phyloP scores from a whole-genome alignment of 805 yeast species.

The Jamesozyma piceae region DNA sequence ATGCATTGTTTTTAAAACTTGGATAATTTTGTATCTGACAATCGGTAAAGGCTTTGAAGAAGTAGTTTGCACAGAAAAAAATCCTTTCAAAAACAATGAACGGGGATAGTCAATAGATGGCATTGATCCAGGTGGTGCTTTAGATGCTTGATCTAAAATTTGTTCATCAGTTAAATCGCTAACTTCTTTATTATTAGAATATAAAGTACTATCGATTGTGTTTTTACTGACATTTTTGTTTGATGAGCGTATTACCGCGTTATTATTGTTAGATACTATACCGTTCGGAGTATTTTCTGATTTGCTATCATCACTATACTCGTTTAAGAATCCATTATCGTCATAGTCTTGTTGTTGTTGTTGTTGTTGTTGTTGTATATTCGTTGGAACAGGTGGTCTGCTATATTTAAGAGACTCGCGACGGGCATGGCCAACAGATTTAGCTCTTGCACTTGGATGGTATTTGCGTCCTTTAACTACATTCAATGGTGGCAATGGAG shows the following conservation, averaged over 20 bases:
- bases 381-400: slow-evolving; percentile 29
- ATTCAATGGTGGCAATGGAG: slow-evolving; percentile 18
- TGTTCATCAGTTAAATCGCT: slow-evolving; percentile 38
- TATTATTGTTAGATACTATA: slow-evolving; percentile 5
- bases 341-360: slow-evolving; percentile 19
- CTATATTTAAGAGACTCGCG: slow-evolving; percentile 43
- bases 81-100: slow-evolving; percentile 84
- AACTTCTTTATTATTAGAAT: background rate
- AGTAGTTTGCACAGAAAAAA: slow-evolving; percentile 89
- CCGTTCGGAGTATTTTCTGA: slow-evolving; percentile 38
- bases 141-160: slow-evolving; percentile 39
- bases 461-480: slow-evolving; percentile 28
- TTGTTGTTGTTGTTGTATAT: slow-evolving; percentile 13
- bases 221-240: background rate
- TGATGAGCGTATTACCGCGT: background rate
- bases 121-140: slow-evolving; percentile 71
- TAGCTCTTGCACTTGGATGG: slow-evolving; percentile 84
- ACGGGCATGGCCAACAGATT: slow-evolving; percentile 63
- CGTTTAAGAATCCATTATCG: slow-evolving; percentile 36
- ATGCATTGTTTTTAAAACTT: slow-evolving; percentile 63
- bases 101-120: slow-evolving; percentile 90
- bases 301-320: slow-evolving; percentile 40
- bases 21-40: slow-evolving; percentile 74
- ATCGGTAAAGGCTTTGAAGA: slow-evolving; percentile 86
- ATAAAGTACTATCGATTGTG: background rate